Evolutionary conservation across 306 rosid genomes (phyloP), one percentile per base, ranked within the genome.

Genomic region (Castanea mollissima): DNA sequence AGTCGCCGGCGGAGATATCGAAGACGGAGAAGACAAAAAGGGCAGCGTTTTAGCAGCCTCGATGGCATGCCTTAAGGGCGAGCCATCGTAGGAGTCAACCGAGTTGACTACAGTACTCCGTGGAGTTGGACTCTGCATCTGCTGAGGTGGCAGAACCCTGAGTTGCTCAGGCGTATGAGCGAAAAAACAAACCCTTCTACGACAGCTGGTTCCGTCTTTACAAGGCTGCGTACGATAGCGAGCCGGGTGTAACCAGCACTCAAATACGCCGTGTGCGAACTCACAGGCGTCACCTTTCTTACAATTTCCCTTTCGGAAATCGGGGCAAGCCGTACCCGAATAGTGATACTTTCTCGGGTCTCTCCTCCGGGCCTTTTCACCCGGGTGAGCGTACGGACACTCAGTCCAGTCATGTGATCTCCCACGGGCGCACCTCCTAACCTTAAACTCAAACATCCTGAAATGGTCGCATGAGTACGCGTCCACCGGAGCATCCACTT

Each of bases 391-490:
- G 78, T 89, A 96, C 12, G 99, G 99, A 72, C 99, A 96, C 90
- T 96, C 98, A 1, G 99, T 96, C 99, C 99, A 96, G 90, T 96
- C 99, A 51, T 96, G 99, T 1, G 99, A 96, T 71, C 97, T 82
- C 0, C 98, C 99, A n/a, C 98, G 91, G 0, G 97, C 91, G 76
- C 99, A 96, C 44, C 91, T 79, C 44, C 97, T 15, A 4, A 96
- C 92, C 82, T 96, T 96, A 84, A 96, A 96, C 94, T 96, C 99
- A 71, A 82, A 93, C 88, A 96, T 96, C 44, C 99, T 84, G 77
- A 96, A 96, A 19, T 96, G 96, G 74, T 96, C 99, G 79, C 97
- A 90, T 5, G 99, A 88, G 84, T 86, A 96, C 0, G 98, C 97
- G n/a, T 93, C 97, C 2, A 93, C 85, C 55, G 97, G 93, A 60